Evolutionary conservation across 768 basidiomycete species (phyloP).

Genomic region (Paxillus rubicundulus): DNA sequence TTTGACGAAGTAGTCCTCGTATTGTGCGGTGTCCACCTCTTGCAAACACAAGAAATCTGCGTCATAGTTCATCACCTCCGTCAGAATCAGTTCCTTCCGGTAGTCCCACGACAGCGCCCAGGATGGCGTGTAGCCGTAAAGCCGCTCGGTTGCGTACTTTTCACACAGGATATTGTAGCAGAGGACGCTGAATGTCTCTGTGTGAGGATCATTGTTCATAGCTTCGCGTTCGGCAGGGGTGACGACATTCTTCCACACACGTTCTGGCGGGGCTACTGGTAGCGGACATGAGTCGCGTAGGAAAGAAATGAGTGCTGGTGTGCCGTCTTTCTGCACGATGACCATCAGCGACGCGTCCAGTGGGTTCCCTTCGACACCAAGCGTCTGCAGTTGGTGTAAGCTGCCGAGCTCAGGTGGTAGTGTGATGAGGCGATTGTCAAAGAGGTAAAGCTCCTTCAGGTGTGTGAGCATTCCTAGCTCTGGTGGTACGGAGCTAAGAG

Average conservation of each 20-base stretch:
- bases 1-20: constrained; percentile 85
- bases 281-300: constrained; percentile 93
- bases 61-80: constrained; percentile 76
- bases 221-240: constrained; percentile 57
- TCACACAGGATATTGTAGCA: constrained; percentile 96
- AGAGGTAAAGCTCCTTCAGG: constrained; percentile 89
- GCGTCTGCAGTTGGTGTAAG: constrained; percentile 85
- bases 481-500: constrained; percentile 69
- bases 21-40: constrained; percentile 91
- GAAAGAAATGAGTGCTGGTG: constrained; percentile 78
- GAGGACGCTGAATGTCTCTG: constrained; percentile 78
- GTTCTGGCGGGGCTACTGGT: constrained; percentile 75
- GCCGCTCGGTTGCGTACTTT: constrained; percentile 77
- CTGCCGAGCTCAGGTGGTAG: constrained; percentile 88
- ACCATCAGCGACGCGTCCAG: constrained; percentile 72
- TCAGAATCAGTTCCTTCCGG: constrained; percentile 82
- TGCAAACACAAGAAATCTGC: constrained; percentile 93
- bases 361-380: constrained; percentile 98
- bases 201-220: constrained; percentile 55
- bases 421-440: constrained; percentile 89
- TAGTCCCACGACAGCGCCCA: constrained; percentile 98
- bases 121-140: constrained; percentile 95
- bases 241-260: constrained; percentile 70
- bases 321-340: constrained; percentile 94
- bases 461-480: constrained; percentile 90